phyloP scores from a whole-genome alignment of 2,329 filamentous ascomycete species.

The Colletotrichum magnum region DNA sequence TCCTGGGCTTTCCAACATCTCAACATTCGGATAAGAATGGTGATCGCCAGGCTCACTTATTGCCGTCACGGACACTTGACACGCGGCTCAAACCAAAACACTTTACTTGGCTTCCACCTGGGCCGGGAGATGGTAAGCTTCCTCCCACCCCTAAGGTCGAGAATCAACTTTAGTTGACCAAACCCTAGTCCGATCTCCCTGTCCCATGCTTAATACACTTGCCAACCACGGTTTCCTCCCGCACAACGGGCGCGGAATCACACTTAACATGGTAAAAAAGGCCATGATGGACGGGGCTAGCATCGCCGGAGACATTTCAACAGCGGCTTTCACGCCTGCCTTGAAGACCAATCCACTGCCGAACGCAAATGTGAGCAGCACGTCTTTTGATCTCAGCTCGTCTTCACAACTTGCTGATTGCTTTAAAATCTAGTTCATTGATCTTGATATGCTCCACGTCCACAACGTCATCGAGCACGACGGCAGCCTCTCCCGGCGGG shows the following conservation, averaged over 20 bases:
- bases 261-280: slow-evolving; percentile 51
- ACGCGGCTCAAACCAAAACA: background rate
- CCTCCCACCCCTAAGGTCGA: background rate
- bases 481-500: slow-evolving; percentile 60
- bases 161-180: background rate
- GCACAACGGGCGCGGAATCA: slow-evolving; percentile 60
- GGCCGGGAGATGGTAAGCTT: background rate
- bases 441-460: slow-evolving; percentile 56
- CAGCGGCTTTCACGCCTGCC: slow-evolving; percentile 58
- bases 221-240: slow-evolving; percentile 66
- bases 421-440: background rate
- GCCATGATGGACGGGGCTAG: slow-evolving; percentile 58
- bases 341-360: slow-evolving; percentile 56
- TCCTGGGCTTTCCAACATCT: background rate
- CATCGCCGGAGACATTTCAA: slow-evolving; percentile 55
- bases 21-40: background rate
- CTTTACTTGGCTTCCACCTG: slow-evolving; percentile 8
- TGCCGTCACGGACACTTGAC: background rate
- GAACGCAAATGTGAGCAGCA: slow-evolving; percentile 50
- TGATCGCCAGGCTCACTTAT: background rate
- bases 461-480: slow-evolving; percentile 66
- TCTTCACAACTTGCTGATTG: background rate
- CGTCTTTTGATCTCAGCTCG: background rate
- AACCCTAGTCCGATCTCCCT: slow-evolving; percentile 57
- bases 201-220: slow-evolving; percentile 65